Evolutionary conservation across 805 yeast genomes (phyloP).

Genomic region (Maudiozyma turicensis): DNA sequence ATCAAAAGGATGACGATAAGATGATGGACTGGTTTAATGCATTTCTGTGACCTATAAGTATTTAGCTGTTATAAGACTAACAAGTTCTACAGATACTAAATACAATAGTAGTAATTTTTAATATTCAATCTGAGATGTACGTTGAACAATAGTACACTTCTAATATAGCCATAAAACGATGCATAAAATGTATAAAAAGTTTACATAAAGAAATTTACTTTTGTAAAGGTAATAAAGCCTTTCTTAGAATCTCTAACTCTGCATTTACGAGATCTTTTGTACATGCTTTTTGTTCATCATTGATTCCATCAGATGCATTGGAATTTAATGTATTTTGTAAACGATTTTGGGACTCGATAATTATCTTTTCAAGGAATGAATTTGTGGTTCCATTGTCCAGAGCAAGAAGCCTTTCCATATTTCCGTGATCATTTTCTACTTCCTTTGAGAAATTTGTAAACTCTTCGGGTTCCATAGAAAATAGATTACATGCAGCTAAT

Average conservation of each 20-base stretch:
- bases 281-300: not conserved
- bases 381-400: not conserved
- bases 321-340: not conserved
- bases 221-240: not conserved
- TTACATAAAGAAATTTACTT: not conserved
- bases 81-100: too few species aligned
- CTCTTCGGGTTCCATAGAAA: constrained; percentile 25
- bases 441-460: constrained; percentile 16
- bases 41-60: too few species aligned
- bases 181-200: too few species aligned
- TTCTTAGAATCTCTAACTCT: not conserved
- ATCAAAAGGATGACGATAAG: too few species aligned
- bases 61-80: too few species aligned
- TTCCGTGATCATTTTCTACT: not conserved
- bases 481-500: constrained; percentile 32
- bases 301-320: not conserved
- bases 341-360: too few species aligned
- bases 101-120: too few species aligned
- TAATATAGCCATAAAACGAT: too few species aligned
- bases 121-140: too few species aligned
- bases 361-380: not conserved
- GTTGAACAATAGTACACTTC: too few species aligned
- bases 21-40: too few species aligned
- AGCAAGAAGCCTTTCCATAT: not conserved
- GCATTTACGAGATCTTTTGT: not conserved